Evolutionary conservation across 495 filamentous ascomycete genomes (phyloP).

Genomic region (Evernia prunastri): DNA sequence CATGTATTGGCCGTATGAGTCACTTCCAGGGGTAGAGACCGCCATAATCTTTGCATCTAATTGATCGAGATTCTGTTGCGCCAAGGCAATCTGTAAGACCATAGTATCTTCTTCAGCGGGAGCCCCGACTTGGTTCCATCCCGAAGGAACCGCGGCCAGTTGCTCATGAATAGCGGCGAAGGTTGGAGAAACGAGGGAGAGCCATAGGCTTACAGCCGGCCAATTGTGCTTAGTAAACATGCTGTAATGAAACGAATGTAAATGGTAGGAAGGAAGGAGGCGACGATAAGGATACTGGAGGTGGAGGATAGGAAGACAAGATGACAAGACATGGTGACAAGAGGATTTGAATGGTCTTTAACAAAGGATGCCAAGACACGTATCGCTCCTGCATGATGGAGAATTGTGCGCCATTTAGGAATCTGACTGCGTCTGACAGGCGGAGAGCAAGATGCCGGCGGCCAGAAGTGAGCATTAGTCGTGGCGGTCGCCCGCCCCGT

Average conservation of each 20-base stretch:
- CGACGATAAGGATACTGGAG: not conserved
- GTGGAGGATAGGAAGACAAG: not conserved
- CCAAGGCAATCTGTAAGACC: constrained; percentile 49
- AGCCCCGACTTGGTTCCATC: constrained; percentile 30
- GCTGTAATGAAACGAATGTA: not conserved
- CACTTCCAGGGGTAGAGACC: constrained; percentile 55
- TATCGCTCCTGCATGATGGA: not conserved
- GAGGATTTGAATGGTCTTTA: not conserved
- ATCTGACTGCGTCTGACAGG: not conserved
- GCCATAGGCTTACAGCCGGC: not conserved
- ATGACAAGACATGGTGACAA: not conserved
- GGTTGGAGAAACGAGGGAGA: not conserved
- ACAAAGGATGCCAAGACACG: not conserved
- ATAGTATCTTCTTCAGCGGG: constrained; percentile 35
- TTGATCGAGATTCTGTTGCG: constrained; percentile 43
- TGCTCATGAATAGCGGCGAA: constrained; percentile 18
- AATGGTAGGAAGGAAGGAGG: not conserved
- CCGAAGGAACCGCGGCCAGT: constrained; percentile 19
- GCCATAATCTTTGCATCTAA: constrained; percentile 57
- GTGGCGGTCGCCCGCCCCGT: constrained; percentile 1
- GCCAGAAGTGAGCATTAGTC: no score
- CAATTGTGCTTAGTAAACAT: not conserved
- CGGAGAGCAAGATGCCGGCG: not conserved
- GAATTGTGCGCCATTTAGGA: not conserved
- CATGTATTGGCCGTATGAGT: constrained; percentile 58